A percentile compares a stretch with the other conserved stretches of the same genome.
Conservation (phyloP, 2,329 filamentous ascomycete species). For the Fonsecaea erecta region DNA sequence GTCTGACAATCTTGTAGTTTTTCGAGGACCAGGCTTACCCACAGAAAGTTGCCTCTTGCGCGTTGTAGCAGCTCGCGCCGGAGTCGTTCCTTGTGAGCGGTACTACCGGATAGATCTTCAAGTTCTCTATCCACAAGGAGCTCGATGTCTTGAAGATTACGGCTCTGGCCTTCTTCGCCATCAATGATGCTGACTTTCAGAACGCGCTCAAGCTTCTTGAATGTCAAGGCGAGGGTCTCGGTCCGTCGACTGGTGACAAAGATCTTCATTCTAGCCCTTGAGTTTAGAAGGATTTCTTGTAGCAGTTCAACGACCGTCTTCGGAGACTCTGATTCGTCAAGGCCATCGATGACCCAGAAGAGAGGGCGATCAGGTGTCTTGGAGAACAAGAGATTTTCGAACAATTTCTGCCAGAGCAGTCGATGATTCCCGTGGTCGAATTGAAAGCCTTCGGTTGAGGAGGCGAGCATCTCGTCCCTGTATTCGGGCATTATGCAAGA, state of each 20-base stretch:
- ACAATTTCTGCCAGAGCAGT: slow-evolving; percentile 44
- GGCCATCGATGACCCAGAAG: slow-evolving; percentile 49
- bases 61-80: slow-evolving; percentile 18
- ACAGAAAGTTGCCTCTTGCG: slow-evolving; percentile 35
- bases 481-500: slow-evolving; percentile 31
- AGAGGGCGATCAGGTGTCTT: slow-evolving; percentile 36
- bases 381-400: slow-evolving; percentile 41
- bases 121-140: slow-evolving; percentile 25
- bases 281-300: slow-evolving; percentile 1
- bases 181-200: slow-evolving; percentile 12
- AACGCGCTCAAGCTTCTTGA: slow-evolving; percentile 10
- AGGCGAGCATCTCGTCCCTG: slow-evolving; percentile 33
- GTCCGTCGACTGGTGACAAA: slow-evolving; percentile 17
- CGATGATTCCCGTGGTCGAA: slow-evolving; percentile 38
- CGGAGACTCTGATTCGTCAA: slow-evolving; percentile 45
- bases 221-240: slow-evolving; percentile 7
- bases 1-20: slow-evolving; percentile 32
- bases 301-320: slow-evolving; percentile 34
- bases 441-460: slow-evolving; percentile 37
- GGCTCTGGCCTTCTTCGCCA: slow-evolving; percentile 7
- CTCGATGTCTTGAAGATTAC: slow-evolving; percentile 27
- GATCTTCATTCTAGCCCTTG: slow-evolving; percentile 39
- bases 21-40: slow-evolving; percentile 33
- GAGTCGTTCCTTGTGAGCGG: slow-evolving; percentile 15
- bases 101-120: slow-evolving; percentile 14